Evolutionary conservation across 306 rosid species (phyloP).

Genomic region (Mimosa bimucronata): DNA sequence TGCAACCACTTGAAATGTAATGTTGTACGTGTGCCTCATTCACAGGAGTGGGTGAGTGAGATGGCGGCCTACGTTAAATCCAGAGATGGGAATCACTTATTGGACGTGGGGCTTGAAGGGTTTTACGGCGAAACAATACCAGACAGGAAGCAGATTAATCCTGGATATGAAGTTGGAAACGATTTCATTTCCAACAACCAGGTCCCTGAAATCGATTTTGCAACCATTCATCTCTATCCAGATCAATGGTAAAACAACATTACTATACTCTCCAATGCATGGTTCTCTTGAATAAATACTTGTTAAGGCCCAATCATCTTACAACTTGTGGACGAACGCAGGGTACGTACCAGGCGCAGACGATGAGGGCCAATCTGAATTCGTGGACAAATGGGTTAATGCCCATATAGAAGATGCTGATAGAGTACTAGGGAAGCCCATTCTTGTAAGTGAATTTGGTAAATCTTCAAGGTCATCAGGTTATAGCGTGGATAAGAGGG

Average conservation of each 20-base stretch:
- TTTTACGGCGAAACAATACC: slow-evolving; percentile 48
- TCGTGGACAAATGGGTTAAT: slow-evolving; percentile 40
- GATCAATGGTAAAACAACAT: slow-evolving; percentile 41
- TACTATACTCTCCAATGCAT: not conserved
- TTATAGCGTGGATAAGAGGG: slow-evolving; percentile 33
- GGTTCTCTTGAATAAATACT: not conserved
- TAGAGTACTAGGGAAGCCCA: slow-evolving; percentile 32
- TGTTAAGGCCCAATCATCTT: no score
- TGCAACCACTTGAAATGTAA: not conserved
- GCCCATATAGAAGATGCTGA: slow-evolving; percentile 34
- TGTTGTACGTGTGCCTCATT: not conserved
- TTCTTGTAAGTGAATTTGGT: slow-evolving; percentile 43
- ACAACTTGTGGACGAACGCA: no score
- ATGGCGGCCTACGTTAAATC: slow-evolving; percentile 47
- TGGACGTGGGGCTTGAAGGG: slow-evolving; percentile 52
- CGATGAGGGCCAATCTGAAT: slow-evolving; percentile 29
- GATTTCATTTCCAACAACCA: slow-evolving; percentile 50
- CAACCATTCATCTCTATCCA: slow-evolving; percentile 50
- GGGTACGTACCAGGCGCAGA: slow-evolving; percentile 12
- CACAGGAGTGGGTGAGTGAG: slow-evolving; percentile 51
- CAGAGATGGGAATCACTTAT: slow-evolving; percentile 47
- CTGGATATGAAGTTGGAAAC: slow-evolving; percentile 43
- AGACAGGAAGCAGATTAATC: slow-evolving; percentile 38
- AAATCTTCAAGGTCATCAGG: slow-evolving; percentile 39
- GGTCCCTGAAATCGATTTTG: slow-evolving; percentile 45